These are phyloP conservation scores for Paecilomyces dactylethromorphus DNA, from an alignment of 2,329 filamentous ascomycete species.

Conservation along the genomic window DNA sequence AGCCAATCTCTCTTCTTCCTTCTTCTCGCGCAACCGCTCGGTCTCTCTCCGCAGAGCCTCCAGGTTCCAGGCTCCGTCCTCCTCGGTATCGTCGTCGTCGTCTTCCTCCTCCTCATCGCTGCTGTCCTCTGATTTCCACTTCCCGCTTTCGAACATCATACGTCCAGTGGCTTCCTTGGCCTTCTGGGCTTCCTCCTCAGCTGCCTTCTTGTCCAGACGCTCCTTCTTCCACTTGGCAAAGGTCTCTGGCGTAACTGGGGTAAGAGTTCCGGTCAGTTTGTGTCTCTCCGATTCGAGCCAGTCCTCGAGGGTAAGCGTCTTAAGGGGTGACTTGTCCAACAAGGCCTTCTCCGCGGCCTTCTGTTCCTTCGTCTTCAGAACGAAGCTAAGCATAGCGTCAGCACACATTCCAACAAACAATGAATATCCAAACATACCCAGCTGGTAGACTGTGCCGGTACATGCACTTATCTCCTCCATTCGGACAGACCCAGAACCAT, in stretches of 20 bases:
- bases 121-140: constrained; percentile 68
- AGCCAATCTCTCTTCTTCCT: constrained; percentile 65
- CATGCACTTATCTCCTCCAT: constrained; percentile 96
- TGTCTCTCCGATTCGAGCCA: constrained; percentile 95
- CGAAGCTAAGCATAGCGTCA: constrained; percentile 56
- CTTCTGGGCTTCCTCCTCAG: constrained; percentile 81
- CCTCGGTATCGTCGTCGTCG: constrained; percentile 45
- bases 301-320: constrained; percentile 92
- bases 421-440: constrained; percentile 51
- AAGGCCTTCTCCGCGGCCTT: constrained; percentile 90
- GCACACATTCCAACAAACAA: not conserved
- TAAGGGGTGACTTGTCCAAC: constrained; percentile 90
- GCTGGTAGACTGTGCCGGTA: constrained; percentile 93
- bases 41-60: constrained; percentile 80
- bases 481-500: constrained; percentile 98
- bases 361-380: constrained; percentile 97
- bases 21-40: constrained; percentile 63
- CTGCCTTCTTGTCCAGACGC: constrained; percentile 87
- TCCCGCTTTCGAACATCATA: constrained; percentile 92
- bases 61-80: constrained; percentile 63
- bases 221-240: constrained; percentile 98
- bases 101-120: constrained; percentile 57
- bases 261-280: constrained; percentile 85
- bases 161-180: constrained; percentile 94
- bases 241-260: constrained; percentile 84